Conservation (phyloP, 2,329 filamentous ascomycete species). For the Coniella vitis region DNA sequence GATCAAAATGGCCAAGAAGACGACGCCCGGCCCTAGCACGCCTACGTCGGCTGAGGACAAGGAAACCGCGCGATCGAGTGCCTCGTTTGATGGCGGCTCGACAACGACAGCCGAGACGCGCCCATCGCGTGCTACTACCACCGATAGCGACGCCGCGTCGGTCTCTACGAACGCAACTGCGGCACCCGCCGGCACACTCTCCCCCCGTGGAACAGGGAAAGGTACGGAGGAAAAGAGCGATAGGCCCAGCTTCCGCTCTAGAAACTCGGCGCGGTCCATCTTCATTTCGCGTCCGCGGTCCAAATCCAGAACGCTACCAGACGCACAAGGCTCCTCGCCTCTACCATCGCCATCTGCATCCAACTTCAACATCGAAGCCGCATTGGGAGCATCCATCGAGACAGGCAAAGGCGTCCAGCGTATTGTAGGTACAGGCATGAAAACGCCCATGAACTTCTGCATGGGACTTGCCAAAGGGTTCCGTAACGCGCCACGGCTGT, state of each 20-base stretch:
- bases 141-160: no score
- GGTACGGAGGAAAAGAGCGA: neutral
- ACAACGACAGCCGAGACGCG: conserved; percentile 9
- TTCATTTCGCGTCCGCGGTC: neutral
- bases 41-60: conserved; percentile 1
- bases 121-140: neutral
- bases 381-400: conserved; percentile 32
- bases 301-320: neutral
- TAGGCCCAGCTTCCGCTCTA: neutral
- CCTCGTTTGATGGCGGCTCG: neutral
- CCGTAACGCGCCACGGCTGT: conserved; percentile 78
- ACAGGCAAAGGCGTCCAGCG: conserved; percentile 62
- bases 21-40: neutral
- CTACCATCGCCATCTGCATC: neutral
- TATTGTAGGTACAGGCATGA: conserved; percentile 69
- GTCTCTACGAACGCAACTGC: neutral
- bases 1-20: conserved; percentile 33
- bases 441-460: conserved; percentile 78
- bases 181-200: neutral
- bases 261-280: neutral
- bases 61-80: conserved; percentile 2
- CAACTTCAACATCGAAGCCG: conserved; percentile 10
- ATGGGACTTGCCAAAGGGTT: conserved; percentile 79
- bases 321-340: no score
- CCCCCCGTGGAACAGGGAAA: no score